Base-by-base conservation (phyloP, 2,329 filamentous ascomycete species). In the Neofusicoccum kwambonambiense region DNA sequence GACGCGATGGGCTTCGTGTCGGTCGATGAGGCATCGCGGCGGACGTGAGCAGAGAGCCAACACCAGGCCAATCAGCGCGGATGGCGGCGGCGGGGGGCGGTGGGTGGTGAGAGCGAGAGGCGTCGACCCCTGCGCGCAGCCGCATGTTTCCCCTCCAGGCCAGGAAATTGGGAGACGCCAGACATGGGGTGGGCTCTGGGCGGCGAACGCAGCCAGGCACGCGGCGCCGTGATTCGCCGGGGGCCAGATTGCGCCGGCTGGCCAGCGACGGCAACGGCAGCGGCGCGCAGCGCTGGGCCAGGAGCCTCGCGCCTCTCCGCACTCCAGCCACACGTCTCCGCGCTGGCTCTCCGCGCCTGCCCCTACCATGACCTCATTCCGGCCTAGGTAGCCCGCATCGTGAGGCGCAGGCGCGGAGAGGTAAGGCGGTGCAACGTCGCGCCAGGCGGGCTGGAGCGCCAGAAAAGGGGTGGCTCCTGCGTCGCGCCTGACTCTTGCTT, bases 401-500 rank as follows among this genome's bases (percentile, higher is more conserved):
- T 49, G 45, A 49, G 45, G 45, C 45, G 45, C 45, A 49, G 22
- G 45, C 45, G 45, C 19, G 45, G 45, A 19, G 45, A 3, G 45
- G 11, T 12, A 27, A 8, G 45, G 19, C 45, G 19, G 45, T 49
- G 45, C 45, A 49, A 49, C 45, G 45, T 49, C 22, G 45, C 45
- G 4, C 17, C 17, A 13, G 39, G 19, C 45, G 45, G 45, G 27
- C 27, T 31, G 22, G 0, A 22, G 22, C 22, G 22, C 27, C 13
- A 11, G 45, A 51, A 51, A 51, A 51, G 49, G 49, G 49, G 49
- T 51, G 49, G 49, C 49, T 51, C 49, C 49, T 51, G 49, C 49
- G 27, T 35, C 27, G 2, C 9, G 27, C 22, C 22, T 51, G 49
- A 51, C 49, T 35, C 49, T 35, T 31, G 49, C 49, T 3, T 22